A percentile compares a stretch with the other conserved stretches of the same genome.
Conservation (phyloP, 352 stramenopile genomes). For the Phytophthora sp. region DNA sequence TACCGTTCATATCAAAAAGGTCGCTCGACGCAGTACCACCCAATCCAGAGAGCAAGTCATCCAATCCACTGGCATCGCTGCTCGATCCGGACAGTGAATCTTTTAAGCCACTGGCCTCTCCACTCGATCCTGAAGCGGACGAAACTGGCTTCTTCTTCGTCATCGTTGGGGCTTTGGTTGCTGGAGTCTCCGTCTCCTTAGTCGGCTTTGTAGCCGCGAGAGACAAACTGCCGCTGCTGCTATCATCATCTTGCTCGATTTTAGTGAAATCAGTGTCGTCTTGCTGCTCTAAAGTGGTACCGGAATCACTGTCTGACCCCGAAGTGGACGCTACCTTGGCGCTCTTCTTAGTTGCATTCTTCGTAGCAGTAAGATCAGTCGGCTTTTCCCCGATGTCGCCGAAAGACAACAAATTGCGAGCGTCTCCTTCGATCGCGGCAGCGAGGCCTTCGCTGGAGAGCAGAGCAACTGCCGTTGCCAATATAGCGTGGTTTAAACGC, state of each 20-base stretch:
- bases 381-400: background rate
- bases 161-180: background rate
- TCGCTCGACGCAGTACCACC: too few species aligned
- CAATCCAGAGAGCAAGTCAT: background rate
- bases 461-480: slow-evolving; percentile 1
- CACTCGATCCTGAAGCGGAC: background rate
- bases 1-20: too few species aligned
- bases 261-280: too few species aligned
- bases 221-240: background rate
- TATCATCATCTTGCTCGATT: too few species aligned
- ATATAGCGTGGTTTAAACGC: background rate
- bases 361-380: background rate
- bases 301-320: background rate
- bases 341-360: background rate
- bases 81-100: background rate
- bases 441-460: background rate
- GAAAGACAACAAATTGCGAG: background rate
- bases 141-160: background rate
- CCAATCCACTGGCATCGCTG: background rate
- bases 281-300: too few species aligned
- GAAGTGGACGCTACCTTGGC: background rate
- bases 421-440: background rate
- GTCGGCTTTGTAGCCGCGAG: background rate
- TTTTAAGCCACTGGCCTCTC: background rate
- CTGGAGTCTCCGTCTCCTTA: background rate